Evolutionary conservation across 225 moss, liverwort and hornwort species (phyloP).

Genomic region (Ulota crispa): DNA sequence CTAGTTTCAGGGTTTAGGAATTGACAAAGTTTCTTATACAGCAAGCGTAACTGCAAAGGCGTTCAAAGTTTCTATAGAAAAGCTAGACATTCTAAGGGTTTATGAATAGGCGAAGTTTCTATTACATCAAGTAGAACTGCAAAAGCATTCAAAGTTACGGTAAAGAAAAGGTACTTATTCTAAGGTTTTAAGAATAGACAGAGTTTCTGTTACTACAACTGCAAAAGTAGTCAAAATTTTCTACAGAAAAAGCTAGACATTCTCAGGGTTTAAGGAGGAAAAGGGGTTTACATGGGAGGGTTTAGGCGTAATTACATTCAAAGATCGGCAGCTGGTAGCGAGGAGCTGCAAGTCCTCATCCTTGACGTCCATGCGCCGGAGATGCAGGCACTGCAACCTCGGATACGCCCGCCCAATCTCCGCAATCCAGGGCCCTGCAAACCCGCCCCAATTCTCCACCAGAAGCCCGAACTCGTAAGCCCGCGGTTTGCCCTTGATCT

Average conservation of each 20-base stretch:
- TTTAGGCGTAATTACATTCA: conserved; percentile 28
- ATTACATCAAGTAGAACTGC: not conserved
- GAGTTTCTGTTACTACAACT: no score
- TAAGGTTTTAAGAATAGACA: no score
- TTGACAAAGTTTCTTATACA: not conserved
- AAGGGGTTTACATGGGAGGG: no score
- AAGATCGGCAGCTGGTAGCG: conserved; percentile 39
- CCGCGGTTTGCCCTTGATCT: conserved; percentile 78
- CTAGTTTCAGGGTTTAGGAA: not conserved
- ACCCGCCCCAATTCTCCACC: conserved; percentile 69
- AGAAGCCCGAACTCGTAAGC: conserved; percentile 69
- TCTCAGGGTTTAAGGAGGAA: no score
- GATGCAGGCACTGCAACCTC: conserved; percentile 53
- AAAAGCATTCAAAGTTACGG: not conserved
- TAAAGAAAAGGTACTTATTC: no score
- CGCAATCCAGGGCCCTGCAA: conserved; percentile 71
- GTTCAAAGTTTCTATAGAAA: not conserved
- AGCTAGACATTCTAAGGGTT: not conserved
- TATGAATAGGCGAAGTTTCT: not conserved
- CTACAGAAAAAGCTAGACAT: not conserved
- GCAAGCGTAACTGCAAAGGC: not conserved
- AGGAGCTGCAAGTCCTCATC: conserved; percentile 64
- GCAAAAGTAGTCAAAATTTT: not conserved
- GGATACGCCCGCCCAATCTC: conserved; percentile 56
- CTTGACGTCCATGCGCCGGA: conserved; percentile 74